Evolutionary conservation across 371 early-diverging fungal species (phyloP), one percentile per base, ranked within the genome.

Genomic region (Mortierella sp.): DNA sequence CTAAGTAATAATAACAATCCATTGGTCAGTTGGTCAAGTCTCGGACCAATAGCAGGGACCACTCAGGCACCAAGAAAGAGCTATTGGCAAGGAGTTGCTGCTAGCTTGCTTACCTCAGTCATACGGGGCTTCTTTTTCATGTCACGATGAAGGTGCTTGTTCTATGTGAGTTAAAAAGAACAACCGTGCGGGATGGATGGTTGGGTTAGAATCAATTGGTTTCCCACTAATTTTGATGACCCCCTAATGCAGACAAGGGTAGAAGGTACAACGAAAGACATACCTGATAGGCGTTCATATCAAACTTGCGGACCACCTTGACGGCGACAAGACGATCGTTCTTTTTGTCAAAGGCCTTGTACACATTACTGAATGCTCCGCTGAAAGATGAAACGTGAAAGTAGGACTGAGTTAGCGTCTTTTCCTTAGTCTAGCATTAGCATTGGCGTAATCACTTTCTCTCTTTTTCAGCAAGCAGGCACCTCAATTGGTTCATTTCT

Each of bases 321-420:
- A 97, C 90, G 10, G 96, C 96, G 7, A 97, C 96, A 58, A 89
- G 84, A 34, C 89, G 82, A 29, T 90, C 87, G 7, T 89, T 89
- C 61, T 81, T 81, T 14, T 75, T 83, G 72, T 93, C 89, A 39
- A 89, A 84, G 6, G 94, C 96, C 70, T 91, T 88, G 87, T 93
- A 95, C 1, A 96, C 96, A 71, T 90, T 92, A 65, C 95, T 94
- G 86, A 95, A 96, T 19, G 96, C 96, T 65, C 96, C 96, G 78
- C 94, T 94, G 87, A 64, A 39, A 63, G 29, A n/a, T 22, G 47
- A 34, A 26, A 43, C n/a, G n/a, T n/a, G 9, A 40, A 26, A 43
- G n/a, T 43, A 41, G 22, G 16, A 52, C 53, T 37, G n/a, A 41
- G 34, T 63, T 44, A 58, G 44, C 4, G 45, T 67, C 37, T 19